Evolutionary conservation across 1,284 basidiomycete genomes (phyloP), one percentile per base, ranked within the genome.

Genomic region (Golubevia pallescens): DNA sequence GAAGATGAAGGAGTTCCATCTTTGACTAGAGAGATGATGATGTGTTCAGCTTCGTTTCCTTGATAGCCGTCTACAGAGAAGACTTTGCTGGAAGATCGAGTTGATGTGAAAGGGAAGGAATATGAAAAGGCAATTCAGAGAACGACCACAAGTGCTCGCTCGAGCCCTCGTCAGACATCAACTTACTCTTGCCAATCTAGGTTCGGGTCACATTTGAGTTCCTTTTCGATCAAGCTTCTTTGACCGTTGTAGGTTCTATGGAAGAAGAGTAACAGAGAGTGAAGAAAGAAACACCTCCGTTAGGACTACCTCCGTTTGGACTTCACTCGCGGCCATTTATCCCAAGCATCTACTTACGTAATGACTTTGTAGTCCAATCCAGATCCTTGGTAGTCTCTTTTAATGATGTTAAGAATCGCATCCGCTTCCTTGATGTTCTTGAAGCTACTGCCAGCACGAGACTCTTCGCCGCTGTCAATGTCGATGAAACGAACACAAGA

Each of bases 61-160:
- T 66, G 65, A 20, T 54, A 66, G 19, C 61, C 42, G 48, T 66
- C 65, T 3, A 62, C 61, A 7, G 63, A 55, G 48, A 66, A 66
- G 19, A 66, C 65, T 48, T 48, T 48, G 16, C 42, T 48, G 42
- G 8, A 16, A 48, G 42, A 48, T 10, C 42, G 42, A 48, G 42
- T 10, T 13, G 42, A 13, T 16, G 16, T 16, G 42, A 48, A 48
- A 10, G 16, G 16, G 16, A 13, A 48, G 42, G 42, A 16, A 16
- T 48, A 48, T 13, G 42, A 48, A 48, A 10, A 28, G 28, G 28
- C 28, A 28, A 28, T 28, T 28, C 28, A 28, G 28, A 28, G 28
- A 28, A 28, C 28, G 28, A 28, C 28, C 28, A 28, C 28, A 28
- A 28, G 28, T 28, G 28, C 28, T 28, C 28, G 28, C 28, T 28